Percentiles rank a stretch among this genome's conserved stretches.
These are phyloP conservation scores for Onygenales sp. DNA, from an alignment of 2,329 filamentous ascomycete genomes.

Conservation along the genomic window DNA sequence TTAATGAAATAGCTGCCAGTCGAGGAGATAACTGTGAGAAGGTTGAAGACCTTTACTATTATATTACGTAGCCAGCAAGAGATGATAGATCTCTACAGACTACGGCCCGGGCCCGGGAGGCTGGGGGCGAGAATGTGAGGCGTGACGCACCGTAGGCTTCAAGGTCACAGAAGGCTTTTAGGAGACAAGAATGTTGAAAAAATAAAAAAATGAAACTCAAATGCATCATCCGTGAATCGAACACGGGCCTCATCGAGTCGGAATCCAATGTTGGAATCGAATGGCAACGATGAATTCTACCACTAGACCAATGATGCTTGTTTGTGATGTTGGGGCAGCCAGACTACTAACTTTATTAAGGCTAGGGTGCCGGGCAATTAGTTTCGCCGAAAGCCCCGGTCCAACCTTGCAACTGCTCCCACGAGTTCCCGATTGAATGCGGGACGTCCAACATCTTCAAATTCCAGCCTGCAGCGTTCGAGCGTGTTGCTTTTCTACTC, in stretches of 20 bases:
- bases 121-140: too few relatives aligned
- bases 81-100: too few relatives aligned
- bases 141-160: too few relatives aligned
- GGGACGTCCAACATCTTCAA: not conserved
- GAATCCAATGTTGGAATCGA: not conserved
- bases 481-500: not conserved
- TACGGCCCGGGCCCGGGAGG: too few relatives aligned
- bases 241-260: constrained; percentile 36
- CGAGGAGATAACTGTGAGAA: too few relatives aligned
- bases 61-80: too few relatives aligned
- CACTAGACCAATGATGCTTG: constrained; percentile 2
- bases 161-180: too few relatives aligned
- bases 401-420: too few relatives aligned
- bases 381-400: not conserved
- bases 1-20: too few relatives aligned
- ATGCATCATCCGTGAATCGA: constrained; percentile 39
- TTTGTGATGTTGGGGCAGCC: too few relatives aligned
- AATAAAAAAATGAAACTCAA: not conserved
- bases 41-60: too few relatives aligned
- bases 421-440: not conserved
- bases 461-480: not conserved
- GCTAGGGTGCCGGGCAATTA: not conserved
- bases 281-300: constrained; percentile 4
- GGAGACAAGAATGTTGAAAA: not conserved
- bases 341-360: too few relatives aligned